Evolutionary conservation across 2,329 filamentous ascomycete species (phyloP).

Genomic region (Calonectria leucothoes): DNA sequence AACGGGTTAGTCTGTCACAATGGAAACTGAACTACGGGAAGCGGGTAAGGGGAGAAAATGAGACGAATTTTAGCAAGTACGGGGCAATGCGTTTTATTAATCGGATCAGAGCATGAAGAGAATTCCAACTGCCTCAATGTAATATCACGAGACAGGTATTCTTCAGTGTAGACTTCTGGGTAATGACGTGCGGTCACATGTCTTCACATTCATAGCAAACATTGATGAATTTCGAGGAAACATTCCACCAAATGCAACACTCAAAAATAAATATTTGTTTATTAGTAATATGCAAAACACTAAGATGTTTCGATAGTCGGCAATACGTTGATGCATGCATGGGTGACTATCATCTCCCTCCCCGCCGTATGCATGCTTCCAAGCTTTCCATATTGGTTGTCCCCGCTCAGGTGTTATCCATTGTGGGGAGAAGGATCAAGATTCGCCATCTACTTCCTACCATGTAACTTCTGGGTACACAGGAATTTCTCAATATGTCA

Average conservation of each 20-base stretch:
- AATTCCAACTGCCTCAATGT: no score
- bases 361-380: not conserved
- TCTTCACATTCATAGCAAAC: no score
- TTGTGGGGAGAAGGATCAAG: not conserved
- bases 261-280: no score
- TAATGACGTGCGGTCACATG: not conserved
- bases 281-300: not conserved
- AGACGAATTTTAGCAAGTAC: not conserved
- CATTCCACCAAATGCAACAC: not conserved
- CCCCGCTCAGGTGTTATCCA: not conserved
- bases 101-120: not conserved
- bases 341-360: not conserved
- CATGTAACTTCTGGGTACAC: not conserved
- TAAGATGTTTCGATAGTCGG: no score
- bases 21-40: not conserved
- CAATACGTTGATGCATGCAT: not conserved
- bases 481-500: no score
- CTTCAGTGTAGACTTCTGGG: not conserved
- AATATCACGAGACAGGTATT: no score
- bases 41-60: not conserved
- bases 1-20: not conserved
- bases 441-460: not conserved
- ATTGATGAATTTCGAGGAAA: not conserved
- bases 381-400: no score
- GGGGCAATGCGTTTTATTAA: not conserved